A percentile compares a stretch with the other conserved stretches of the same genome.
phyloP scores from a whole-genome alignment of 208 protist species.

The Blechomonas ayalai region DNA sequence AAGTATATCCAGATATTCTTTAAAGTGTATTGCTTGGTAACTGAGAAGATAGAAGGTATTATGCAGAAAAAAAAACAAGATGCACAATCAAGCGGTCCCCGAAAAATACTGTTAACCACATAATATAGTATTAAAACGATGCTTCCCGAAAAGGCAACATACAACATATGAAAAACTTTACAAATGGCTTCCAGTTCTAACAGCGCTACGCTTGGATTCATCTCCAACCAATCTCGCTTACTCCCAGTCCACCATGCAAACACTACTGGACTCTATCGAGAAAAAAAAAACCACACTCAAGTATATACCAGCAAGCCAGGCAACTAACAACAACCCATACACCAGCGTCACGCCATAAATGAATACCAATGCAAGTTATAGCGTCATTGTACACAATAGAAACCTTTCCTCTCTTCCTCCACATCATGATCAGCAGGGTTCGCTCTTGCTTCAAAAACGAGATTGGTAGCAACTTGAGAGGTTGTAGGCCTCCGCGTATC shows the following conservation, averaged over 20 bases:
- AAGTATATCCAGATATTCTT: slow-evolving; percentile 3
- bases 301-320: no score
- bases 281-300: no score
- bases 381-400: slow-evolving; percentile 16
- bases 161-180: slow-evolving; percentile 1
- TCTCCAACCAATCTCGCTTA: no score
- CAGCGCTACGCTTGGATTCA: no score
- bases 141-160: neutral
- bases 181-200: neutral
- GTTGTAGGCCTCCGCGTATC: slow-evolving; percentile 45
- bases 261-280: no score
- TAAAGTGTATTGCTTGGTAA: slow-evolving; percentile 5
- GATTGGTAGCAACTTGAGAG: slow-evolving; percentile 70
- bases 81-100: slow-evolving; percentile 2
- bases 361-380: no score
- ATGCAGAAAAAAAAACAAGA: slow-evolving; percentile 1
- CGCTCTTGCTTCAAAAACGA: slow-evolving; percentile 72
- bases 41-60: neutral
- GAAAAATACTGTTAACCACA: neutral
- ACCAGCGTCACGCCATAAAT: no score
- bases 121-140: slow-evolving; percentile 5
- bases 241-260: no score
- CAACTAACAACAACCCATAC: no score
- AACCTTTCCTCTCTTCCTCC: slow-evolving; percentile 35
- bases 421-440: slow-evolving; percentile 80